Conservation (phyloP, 371 early-diverging fungal species). For the Capniomyces stellatus region DNA sequence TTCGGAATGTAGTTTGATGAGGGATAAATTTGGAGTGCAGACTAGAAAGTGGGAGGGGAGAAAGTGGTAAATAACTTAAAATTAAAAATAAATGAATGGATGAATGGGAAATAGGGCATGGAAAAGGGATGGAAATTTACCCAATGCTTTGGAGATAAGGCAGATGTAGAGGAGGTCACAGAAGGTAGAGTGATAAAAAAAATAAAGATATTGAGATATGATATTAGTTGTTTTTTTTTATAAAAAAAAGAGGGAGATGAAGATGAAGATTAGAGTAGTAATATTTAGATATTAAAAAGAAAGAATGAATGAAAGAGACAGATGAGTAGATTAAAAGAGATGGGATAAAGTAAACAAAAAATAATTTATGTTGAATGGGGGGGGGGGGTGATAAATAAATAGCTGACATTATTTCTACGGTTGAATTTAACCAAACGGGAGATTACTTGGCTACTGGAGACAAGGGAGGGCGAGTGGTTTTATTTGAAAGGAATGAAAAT, state of each 20-base stretch:
- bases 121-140: conserved; percentile 76
- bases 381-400: no score
- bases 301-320: background rate
- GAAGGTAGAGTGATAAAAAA: conserved; percentile 60
- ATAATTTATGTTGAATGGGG: no score
- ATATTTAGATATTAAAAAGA: no score
- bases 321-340: background rate
- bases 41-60: no score
- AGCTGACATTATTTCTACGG: conserved; percentile 97
- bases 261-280: no score
- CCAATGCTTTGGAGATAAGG: conserved; percentile 98
- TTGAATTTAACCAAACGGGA: conserved; percentile 93
- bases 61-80: no score
- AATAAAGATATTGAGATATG: no score
- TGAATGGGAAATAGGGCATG: no score
- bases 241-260: background rate
- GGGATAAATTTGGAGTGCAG: no score
- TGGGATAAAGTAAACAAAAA: background rate
- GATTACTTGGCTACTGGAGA: conserved; percentile 95
- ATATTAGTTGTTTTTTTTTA: no score
- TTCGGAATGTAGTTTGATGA: no score
- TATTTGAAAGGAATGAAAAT: conserved; percentile 89
- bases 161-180: conserved; percentile 91
- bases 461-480: conserved; percentile 90
- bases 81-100: no score